Evolutionary conservation across 2,329 filamentous ascomycete genomes (phyloP).

Genomic region (Trichoderma breve): DNA sequence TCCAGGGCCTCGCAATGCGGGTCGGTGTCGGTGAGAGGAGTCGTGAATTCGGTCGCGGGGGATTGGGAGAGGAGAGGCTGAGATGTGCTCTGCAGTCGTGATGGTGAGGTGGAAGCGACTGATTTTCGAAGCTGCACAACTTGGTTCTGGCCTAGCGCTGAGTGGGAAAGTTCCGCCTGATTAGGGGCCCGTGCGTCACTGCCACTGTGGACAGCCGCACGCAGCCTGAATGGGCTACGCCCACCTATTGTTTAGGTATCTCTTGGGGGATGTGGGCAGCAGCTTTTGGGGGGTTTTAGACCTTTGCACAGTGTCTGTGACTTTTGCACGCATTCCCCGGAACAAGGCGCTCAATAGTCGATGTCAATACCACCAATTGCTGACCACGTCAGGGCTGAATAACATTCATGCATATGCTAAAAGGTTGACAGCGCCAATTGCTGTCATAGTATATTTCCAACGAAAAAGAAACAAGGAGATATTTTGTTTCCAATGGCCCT

Average conservation of each 20-base stretch:
- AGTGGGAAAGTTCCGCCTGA: conserved; percentile 19
- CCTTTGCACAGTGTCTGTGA: not conserved
- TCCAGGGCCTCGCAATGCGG: conserved; percentile 23
- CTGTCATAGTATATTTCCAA: not conserved
- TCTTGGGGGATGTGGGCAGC: not conserved
- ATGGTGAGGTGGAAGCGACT: conserved; percentile 31
- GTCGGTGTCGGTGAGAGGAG: conserved; percentile 21
- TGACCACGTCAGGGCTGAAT: not conserved
- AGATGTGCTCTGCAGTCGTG: conserved; percentile 29
- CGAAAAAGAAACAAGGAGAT: not conserved
- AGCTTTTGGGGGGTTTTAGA: not conserved
- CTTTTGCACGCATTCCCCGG: not conserved
- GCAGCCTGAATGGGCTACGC: not conserved
- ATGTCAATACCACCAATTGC: not conserved
- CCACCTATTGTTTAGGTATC: not conserved
- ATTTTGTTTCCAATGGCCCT: not conserved
- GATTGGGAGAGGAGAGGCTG: conserved; percentile 19
- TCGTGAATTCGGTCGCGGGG: conserved; percentile 25
- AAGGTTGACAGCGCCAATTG: not conserved
- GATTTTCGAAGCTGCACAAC: conserved; percentile 34
- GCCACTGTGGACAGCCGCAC: conserved; percentile 7
- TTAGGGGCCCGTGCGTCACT: conserved; percentile 17
- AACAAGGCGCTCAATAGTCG: not conserved
- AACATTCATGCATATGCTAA: not conserved
- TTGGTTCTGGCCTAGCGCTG: conserved; percentile 37